Evolutionary conservation across 768 basidiomycete genomes (phyloP), one percentile per base, ranked within the genome.

Genomic region (Floccularia luteovirens): DNA sequence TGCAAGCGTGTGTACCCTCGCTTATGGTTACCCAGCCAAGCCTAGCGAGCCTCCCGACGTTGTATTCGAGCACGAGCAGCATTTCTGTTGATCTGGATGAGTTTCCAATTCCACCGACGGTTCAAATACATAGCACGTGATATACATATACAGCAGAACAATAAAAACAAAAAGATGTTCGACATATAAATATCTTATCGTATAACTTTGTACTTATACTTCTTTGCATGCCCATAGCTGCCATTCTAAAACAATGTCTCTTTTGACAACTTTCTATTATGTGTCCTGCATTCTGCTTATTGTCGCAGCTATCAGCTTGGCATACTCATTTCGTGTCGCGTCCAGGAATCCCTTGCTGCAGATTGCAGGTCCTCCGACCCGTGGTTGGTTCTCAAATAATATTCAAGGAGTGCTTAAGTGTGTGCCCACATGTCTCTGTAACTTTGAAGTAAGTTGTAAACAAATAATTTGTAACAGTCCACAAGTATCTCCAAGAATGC

Each of bases 311-410:
- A 65, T 58, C 45, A 17, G 53, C 2, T 33, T 59, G 22, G 67
- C 63, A 50, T 37, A 54, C 2, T 31, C 62, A 24, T 31, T 66
- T 32, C 47, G 70, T 41, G 46, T 51, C 1, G 62, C 62, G 1
- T 51, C 43, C 31, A 60, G 58, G 43, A 70, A 70, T 45, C 72
- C 80, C 13, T 61, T 88, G 10, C 63, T 60, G 25, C 58, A 56
- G 17, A 57, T 89, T 24, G 75, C 77, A 33, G 83, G 86, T 20
- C 85, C 85, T 16, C 75, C 75, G 0, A 56, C 65, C 7, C 57
- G 51, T 4, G 57, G 61, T 17, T 64, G 72, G 50, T 71, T 83
- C 39, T 64, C 59, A 20, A 70, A 69, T 48, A 79, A 86, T 48
- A 60, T 86, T 42, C 50, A 56, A 13, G 55, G 62, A 21, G 64